Evolutionary conservation across 1,139 yeast genomes (phyloP), one percentile per base, ranked within the genome.

Genomic region (Candida glucosophila): DNA sequence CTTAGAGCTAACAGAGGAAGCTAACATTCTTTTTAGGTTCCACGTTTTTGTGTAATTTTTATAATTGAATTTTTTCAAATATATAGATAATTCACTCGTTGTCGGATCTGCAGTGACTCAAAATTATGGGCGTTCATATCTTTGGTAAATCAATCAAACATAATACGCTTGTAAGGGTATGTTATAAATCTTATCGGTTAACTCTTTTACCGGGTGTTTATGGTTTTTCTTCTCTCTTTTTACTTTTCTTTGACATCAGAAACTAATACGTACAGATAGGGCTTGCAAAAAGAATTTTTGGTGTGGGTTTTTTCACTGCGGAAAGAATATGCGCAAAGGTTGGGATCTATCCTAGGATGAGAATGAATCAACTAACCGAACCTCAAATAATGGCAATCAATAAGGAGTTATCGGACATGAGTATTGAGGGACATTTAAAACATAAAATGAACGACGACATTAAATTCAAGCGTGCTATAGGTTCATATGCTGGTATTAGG

Each of bases 291-390:
- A 77, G 77, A 34, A 79, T 90, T 38, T 88, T 83, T 49, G 98
- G 97, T 22, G 66, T 90, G 22, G 96, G 97, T 4, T 58, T 62
- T 31, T 55, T 61, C 29, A 74, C 82, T n/a, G 90, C 96, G 2
- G 73, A 73, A 36, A 63, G 66, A 43, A 63, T 92, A 29, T 85
- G 96, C 52, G 78, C 97, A 23, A 82, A 76, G 47, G 73, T 90
- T 14, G 95, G 95, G 6, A 70, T 90, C 30, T 90, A 88, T 47
- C 97, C 97, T 20, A 67, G 72, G 49, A 86, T 88, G 93, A 74
- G 94, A 55, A 80, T 90, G 83, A 90, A 83, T 50, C 94, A 90
- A 53, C 69, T 90, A 24, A 65, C 80, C 16, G 98, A 90, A 53
- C 83, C 88, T 23, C 94, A 86, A 44, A 70, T 86, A 26, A 70